Evolutionary conservation across 148 eudicot species (phyloP), one percentile per base, ranked within the genome.

Genomic region (Fagopyrum esculentum): DNA sequence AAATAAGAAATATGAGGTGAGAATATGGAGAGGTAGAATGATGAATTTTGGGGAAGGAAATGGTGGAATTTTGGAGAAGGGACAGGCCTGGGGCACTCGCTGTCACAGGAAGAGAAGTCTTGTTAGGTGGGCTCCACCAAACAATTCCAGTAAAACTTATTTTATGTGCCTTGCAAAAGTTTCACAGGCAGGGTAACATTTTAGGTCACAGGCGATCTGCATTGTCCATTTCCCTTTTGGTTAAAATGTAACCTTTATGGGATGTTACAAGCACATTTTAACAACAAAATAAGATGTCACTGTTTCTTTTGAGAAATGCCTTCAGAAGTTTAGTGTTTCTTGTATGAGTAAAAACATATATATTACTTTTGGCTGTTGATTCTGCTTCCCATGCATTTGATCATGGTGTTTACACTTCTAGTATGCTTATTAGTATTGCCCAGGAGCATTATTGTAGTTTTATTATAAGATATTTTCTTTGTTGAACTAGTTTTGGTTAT

Each of bases 221-320:
- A 35, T 35, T 49, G 12, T 49, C 52, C 52, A 49, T 49, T 12
- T 49, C 52, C 52, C 0, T 49, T 49, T 49, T 3, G 52, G 52
- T 7, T 49, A 49, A 12, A 49, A 49, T 49, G 52, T 49, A 49
- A 8, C 52, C 52, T 49, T 49, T 49, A 2, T 35, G 9, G 9
- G 9, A 57, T 57, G 17, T 57, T 6, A 19, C 5, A 6, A 57
- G 22, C 29, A 57, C 63, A 22, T 57, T 57, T 29, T 17, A 57
- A 19, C 30, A 57, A 57, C 63, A 57, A 57, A 17, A 57, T 57
- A 57, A 57, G 63, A 57, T 57, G 22, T 9, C 63, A 57, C 63
- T 57, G 63, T 49, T 49, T 49, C 52, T 12, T 49, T 49, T 49
- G 52, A 12, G 52, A 49, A 49, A 8, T 49, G 9, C 26, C 29